Conservation (phyloP, 257 asterid species). For the Schizonepeta tenuifolia region DNA sequence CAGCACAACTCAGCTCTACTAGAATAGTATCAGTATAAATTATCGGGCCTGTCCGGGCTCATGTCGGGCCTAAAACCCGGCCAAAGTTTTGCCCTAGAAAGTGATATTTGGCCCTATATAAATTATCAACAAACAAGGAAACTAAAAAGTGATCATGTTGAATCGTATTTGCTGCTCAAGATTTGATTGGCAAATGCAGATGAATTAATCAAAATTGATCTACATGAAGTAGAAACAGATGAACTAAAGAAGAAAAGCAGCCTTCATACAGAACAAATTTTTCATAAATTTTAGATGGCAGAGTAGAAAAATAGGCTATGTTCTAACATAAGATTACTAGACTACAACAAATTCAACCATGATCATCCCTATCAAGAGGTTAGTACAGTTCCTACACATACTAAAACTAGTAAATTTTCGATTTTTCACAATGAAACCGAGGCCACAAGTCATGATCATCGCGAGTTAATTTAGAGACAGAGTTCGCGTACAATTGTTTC, state of each 20-base stretch:
- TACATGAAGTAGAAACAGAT: slow-evolving; percentile 4
- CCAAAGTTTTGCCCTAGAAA: no score
- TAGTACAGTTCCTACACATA: slow-evolving; percentile 43
- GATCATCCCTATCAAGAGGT: slow-evolving; percentile 36
- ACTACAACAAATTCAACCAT: slow-evolving; percentile 34
- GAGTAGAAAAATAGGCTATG: slow-evolving; percentile 21
- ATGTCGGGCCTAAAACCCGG: no score
- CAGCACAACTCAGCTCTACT: no score
- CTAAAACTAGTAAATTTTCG: slow-evolving; percentile 23
- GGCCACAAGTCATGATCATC: background rate
- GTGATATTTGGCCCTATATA: no score
- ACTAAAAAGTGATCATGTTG: no score
- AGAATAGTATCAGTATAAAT: no score
- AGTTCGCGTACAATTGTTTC: slow-evolving; percentile 55
- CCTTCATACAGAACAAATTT: slow-evolving; percentile 21
- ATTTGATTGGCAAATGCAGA: background rate
- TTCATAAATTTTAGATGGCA: slow-evolving; percentile 32
- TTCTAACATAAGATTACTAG: slow-evolving; percentile 25
- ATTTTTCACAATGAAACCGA: background rate
- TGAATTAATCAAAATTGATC: background rate
- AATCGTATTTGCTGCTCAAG: background rate
- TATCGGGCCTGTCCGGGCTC: no score
- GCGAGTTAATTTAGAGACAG: slow-evolving; percentile 25
- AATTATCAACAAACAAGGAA: no score
- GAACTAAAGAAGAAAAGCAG: slow-evolving; percentile 4